These are phyloP conservation scores for Tuber umbilicatum DNA, from an alignment of 495 filamentous ascomycete species.

Conservation along the genomic window DNA sequence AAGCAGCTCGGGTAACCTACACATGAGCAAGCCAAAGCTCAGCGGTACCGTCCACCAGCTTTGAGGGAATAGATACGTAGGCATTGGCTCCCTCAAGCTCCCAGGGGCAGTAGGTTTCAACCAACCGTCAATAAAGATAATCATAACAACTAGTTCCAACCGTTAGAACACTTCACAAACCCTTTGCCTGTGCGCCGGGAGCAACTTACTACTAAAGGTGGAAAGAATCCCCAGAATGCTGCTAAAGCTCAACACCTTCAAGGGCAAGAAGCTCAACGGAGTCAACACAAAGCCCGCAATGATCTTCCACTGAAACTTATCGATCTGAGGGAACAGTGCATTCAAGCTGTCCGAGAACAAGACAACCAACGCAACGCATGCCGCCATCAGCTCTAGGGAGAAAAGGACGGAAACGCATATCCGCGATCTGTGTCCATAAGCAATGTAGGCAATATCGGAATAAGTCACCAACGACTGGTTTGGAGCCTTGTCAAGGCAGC, in stretches of 20 bases:
- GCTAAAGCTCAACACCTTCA: conserved; percentile 79
- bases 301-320: conserved; percentile 73
- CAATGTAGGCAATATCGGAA: conserved; percentile 86
- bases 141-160: conserved; percentile 58
- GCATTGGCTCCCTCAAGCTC: conserved; percentile 75
- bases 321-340: conserved; percentile 67
- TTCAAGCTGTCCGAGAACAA: conserved; percentile 88
- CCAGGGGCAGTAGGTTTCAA: conserved; percentile 74
- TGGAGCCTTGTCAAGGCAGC: conserved; percentile 78
- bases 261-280: conserved; percentile 77
- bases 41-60: conserved; percentile 89
- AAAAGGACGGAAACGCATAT: conserved; percentile 78
- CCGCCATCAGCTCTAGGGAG: conserved; percentile 76
- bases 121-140: conserved; percentile 77
- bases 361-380: conserved; percentile 84
- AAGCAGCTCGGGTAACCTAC: conserved; percentile 42
- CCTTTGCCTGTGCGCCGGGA: conserved; percentile 1
- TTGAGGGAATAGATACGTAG: conserved; percentile 67
- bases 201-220: conserved; percentile 70
- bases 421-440: conserved; percentile 77
- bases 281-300: conserved; percentile 73
- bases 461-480: conserved; percentile 70
- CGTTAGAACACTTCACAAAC: conserved; percentile 18
- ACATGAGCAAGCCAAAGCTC: conserved; percentile 91
- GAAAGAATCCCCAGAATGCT: conserved; percentile 85